phyloP scores from a whole-genome alignment of 306 rosid species.

The Trifolium pratense region DNA sequence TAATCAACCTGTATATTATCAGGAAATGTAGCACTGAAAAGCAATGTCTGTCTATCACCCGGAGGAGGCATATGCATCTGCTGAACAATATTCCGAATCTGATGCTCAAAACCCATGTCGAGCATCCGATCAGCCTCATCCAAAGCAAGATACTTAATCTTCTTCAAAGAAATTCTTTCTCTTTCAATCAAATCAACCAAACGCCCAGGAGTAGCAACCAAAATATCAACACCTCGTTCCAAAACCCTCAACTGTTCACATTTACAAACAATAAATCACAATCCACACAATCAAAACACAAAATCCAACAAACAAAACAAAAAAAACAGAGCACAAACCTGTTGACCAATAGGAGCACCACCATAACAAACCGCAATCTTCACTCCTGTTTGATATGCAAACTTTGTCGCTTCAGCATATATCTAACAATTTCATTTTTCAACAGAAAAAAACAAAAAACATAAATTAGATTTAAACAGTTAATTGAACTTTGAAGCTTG shows the following conservation, averaged over 20 bases:
- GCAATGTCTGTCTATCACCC: constrained; percentile 76
- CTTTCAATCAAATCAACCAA: constrained; percentile 84
- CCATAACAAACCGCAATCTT: constrained; percentile 79
- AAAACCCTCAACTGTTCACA: constrained; percentile 59
- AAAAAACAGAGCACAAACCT: constrained; percentile 50
- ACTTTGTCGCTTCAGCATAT: constrained; percentile 73
- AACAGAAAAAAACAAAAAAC: not conserved
- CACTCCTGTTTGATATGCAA: constrained; percentile 73
- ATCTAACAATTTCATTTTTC: constrained; percentile 46
- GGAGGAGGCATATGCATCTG: constrained; percentile 79
- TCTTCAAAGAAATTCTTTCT: constrained; percentile 64
- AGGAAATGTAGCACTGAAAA: constrained; percentile 90
- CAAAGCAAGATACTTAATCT: constrained; percentile 66
- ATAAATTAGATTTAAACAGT: not conserved
- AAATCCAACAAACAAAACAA: not conserved
- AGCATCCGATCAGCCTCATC: constrained; percentile 94
- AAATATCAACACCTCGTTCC: constrained; percentile 79
- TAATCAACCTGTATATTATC: constrained; percentile 71
- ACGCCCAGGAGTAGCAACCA: constrained; percentile 92
- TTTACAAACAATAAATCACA: not conserved
- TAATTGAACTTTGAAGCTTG: not conserved
- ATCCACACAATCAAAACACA: not conserved
- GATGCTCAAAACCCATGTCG: constrained; percentile 95
- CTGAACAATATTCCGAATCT: constrained; percentile 77
- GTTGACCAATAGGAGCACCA: constrained; percentile 69